Evolutionary conservation across 176 grass and related monocot species (phyloP).

Genomic region (Cenchrus americanus): DNA sequence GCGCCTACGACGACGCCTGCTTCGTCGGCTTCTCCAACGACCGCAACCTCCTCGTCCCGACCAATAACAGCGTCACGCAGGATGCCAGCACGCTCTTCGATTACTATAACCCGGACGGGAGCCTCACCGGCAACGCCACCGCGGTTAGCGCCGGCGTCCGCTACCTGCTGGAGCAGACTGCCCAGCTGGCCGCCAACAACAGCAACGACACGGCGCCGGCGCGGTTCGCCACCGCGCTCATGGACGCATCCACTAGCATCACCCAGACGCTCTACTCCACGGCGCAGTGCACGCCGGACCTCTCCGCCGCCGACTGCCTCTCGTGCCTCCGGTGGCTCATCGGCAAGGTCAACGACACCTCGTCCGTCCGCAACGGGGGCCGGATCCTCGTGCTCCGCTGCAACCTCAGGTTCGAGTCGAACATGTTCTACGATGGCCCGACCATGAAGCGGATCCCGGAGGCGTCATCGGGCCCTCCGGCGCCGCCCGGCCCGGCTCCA

Average conservation of each 20-base stretch:
- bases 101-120: background rate
- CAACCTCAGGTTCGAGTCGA: conserved; percentile 21
- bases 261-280: conserved; percentile 32
- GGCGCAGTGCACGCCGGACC: conserved; percentile 46
- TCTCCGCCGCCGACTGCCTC: conserved; percentile 10
- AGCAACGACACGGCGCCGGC: background rate
- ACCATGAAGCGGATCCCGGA: background rate
- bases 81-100: background rate
- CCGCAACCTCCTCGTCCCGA: background rate
- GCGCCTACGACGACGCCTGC: conserved; percentile 30
- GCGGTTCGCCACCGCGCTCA: background rate
- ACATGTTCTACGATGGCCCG: background rate
- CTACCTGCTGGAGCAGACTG: background rate
- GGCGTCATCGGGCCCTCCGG: background rate
- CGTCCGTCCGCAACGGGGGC: background rate
- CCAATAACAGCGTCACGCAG: background rate
- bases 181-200: background rate
- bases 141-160: background rate
- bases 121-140: background rate
- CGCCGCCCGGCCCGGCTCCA: background rate
- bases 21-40: background rate
- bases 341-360: conserved; percentile 25
- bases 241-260: background rate
- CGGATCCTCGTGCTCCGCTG: conserved; percentile 16
- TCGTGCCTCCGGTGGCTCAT: conserved; percentile 27